phyloP scores from a whole-genome alignment of 2,329 filamentous ascomycete species.

The Daldinia sp. region DNA sequence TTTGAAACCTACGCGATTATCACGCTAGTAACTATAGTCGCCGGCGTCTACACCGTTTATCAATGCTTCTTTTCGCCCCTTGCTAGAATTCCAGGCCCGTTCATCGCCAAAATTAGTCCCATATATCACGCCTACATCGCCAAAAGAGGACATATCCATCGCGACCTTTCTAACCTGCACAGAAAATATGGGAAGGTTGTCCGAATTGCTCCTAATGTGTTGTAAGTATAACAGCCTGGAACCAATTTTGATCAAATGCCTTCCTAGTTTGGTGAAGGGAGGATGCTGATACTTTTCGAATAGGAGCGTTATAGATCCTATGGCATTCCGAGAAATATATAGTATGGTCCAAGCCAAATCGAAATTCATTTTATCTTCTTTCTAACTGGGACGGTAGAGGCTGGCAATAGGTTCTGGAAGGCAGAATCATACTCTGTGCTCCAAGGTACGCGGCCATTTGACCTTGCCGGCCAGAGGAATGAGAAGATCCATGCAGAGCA shows the following conservation, averaged over 20 bases:
- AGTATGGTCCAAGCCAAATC: not conserved
- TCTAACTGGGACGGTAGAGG: not conserved
- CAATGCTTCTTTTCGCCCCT: conserved; percentile 5
- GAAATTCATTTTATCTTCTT: not conserved
- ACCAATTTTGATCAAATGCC: not conserved
- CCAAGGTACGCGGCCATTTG: conserved; percentile 34
- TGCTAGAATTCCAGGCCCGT: conserved; percentile 1
- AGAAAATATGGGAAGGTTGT: not conserved
- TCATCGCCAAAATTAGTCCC: not conserved
- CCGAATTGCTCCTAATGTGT: not conserved
- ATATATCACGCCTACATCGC: not conserved
- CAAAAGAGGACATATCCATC: not conserved
- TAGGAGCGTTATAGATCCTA: not conserved
- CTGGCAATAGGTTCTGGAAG: conserved; percentile 8
- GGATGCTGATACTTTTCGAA: not conserved
- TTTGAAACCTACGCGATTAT: not conserved
- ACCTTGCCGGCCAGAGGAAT: conserved; percentile 31
- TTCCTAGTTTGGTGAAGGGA: not conserved
- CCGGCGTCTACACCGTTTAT: not conserved
- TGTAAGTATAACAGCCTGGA: not conserved
- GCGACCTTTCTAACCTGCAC: not conserved
- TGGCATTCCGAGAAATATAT: conserved; percentile 1
- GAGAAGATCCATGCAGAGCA: conserved; percentile 38
- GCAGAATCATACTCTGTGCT: conserved; percentile 29
- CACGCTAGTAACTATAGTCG: not conserved